These are phyloP conservation scores for Aspergillus unguis DNA, from an alignment of 2,329 filamentous ascomycete species.

Conservation along the genomic window DNA sequence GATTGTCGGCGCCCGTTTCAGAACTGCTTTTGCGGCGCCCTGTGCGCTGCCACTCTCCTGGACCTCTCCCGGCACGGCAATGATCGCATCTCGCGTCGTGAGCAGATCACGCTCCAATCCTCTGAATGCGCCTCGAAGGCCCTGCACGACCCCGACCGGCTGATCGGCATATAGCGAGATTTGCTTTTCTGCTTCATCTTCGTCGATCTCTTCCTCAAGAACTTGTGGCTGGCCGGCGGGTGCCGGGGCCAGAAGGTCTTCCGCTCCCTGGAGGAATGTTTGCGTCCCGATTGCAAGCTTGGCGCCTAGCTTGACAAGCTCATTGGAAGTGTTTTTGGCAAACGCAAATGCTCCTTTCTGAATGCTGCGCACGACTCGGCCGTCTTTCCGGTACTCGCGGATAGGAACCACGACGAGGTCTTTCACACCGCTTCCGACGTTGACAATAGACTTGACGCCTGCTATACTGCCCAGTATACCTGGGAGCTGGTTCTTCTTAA, in stretches of 20 bases:
- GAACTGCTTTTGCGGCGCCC: constrained; percentile 74
- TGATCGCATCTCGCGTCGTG: constrained; percentile 82
- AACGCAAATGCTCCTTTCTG: constrained; percentile 88
- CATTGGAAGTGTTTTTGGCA: constrained; percentile 87
- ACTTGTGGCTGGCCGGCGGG: constrained; percentile 37
- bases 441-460: constrained; percentile 84
- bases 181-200: constrained; percentile 69
- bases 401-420: constrained; percentile 88
- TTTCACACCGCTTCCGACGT: constrained; percentile 80
- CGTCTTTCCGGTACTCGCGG: constrained; percentile 89
- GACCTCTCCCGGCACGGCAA: constrained; percentile 87
- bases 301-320: constrained; percentile 89
- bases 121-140: constrained; percentile 75
- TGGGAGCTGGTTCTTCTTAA: constrained; percentile 83
- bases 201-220: constrained; percentile 62
- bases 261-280: constrained; percentile 83
- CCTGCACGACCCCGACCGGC: constrained; percentile 82
- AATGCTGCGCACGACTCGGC: constrained; percentile 84
- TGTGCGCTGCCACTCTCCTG: constrained; percentile 80
- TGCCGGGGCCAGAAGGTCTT: constrained; percentile 62
- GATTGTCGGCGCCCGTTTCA: constrained; percentile 83
- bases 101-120: constrained; percentile 85
- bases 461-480: constrained; percentile 84
- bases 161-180: constrained; percentile 94
- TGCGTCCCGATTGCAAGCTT: constrained; percentile 95